Conservation (phyloP, 441 rosid species). For the Rhodomyrtus psidioides region DNA sequence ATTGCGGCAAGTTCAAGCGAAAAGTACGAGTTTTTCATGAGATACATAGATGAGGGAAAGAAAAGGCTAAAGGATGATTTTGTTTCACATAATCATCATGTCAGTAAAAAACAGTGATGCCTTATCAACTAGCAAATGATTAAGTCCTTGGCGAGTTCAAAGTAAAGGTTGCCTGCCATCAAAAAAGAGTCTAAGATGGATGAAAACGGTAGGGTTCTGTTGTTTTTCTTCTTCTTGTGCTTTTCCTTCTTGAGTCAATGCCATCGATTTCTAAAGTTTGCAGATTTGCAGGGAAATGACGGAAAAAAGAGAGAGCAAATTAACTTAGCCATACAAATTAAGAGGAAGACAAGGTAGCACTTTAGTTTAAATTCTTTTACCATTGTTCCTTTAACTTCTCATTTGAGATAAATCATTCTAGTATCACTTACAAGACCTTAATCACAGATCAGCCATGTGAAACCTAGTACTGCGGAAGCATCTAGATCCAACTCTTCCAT, state of each 20-base stretch:
- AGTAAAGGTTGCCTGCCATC: background rate
- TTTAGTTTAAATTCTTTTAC: background rate
- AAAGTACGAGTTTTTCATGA: background rate
- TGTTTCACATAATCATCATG: background rate
- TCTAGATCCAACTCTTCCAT: background rate
- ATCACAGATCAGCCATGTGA: background rate
- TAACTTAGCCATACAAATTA: background rate
- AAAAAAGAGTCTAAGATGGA: background rate
- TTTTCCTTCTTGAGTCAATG: background rate
- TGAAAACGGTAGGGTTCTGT: background rate
- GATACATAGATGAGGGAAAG: background rate
- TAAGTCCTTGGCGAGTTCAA: background rate
- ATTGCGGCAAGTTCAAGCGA: background rate
- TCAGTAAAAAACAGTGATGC: background rate
- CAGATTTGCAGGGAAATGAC: background rate
- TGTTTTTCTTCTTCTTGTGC: background rate
- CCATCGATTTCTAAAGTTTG: background rate
- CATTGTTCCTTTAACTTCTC: background rate
- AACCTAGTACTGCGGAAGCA: background rate
- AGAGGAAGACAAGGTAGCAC: background rate
- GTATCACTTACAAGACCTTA: background rate
- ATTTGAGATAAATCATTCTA: background rate
- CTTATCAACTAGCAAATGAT: background rate
- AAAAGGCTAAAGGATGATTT: background rate
- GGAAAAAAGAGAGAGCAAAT: background rate